These are phyloP conservation scores for Tritrichomonas musculus DNA, from an alignment of 208 protist species.

Conservation along the genomic window DNA sequence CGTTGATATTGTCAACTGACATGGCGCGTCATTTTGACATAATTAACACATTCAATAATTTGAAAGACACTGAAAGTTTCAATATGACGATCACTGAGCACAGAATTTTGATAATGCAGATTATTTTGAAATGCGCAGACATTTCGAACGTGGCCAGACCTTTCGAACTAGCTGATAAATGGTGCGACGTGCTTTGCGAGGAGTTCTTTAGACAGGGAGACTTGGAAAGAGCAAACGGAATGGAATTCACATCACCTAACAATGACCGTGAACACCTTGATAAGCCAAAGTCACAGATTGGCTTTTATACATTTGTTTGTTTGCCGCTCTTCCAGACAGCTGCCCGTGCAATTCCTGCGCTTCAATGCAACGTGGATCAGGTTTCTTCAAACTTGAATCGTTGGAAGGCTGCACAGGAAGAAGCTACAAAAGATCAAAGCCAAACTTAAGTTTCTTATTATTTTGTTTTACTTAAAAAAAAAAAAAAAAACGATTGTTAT, in stretches of 20 bases:
- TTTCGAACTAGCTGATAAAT: not conserved
- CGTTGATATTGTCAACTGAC: constrained; percentile 54
- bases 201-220: not conserved
- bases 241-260: not conserved
- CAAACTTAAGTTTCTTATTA: too few species aligned
- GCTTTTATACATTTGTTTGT: not conserved
- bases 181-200: not conserved
- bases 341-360: not conserved
- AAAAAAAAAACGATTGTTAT: too few species aligned
- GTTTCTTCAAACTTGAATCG: not conserved
- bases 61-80: not conserved
- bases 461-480: too few species aligned
- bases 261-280: not conserved
- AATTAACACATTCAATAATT: not conserved
- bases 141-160: not conserved
- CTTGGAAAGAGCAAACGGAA: not conserved
- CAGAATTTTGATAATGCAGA: not conserved
- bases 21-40: constrained; percentile 51
- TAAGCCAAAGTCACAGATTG: not conserved
- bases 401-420: not conserved
- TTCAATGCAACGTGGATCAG: not conserved
- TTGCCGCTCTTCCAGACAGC: not conserved
- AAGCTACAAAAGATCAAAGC: too few species aligned
- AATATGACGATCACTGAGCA: not conserved
- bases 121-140: not conserved